Conservation (phyloP, 2,329 filamentous ascomycete species). For the Purpureocillium lavendulum region DNA sequence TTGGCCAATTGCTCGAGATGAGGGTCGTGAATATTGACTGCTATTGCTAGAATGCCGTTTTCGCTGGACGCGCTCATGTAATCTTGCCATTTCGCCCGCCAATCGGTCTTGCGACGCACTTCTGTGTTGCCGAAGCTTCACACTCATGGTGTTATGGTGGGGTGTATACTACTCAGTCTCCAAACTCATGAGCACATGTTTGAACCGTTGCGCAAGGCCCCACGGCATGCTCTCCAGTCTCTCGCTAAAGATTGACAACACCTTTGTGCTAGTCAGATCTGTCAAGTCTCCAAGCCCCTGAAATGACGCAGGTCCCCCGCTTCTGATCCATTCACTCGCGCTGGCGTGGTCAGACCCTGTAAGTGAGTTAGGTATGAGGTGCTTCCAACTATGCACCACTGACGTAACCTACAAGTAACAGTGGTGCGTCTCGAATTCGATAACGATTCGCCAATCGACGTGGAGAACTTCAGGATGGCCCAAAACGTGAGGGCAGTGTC, state of each 20-base stretch:
- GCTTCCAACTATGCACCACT: too few relatives aligned
- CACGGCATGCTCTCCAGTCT: conserved; percentile 1
- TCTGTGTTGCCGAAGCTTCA: too few relatives aligned
- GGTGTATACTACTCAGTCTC: not conserved
- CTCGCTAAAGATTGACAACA: conserved; percentile 2
- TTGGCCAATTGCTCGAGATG: too few relatives aligned
- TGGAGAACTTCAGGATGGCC: conserved; percentile 1
- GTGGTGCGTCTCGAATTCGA: not conserved
- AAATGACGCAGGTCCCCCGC: not conserved
- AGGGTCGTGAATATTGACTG: too few relatives aligned
- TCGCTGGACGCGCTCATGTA: too few relatives aligned
- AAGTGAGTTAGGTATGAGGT: too few relatives aligned
- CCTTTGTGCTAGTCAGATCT: conserved; percentile 3
- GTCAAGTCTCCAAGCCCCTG: conserved; percentile 2
- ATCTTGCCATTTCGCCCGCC: too few relatives aligned
- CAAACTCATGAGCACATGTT: conserved; percentile 1
- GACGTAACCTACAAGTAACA: too few relatives aligned
- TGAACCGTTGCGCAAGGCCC: conserved; percentile 1
- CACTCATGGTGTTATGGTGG: too few relatives aligned
- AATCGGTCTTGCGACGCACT: too few relatives aligned
- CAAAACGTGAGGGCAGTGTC: conserved; percentile 4
- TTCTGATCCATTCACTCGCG: not conserved
- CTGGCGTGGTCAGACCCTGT: too few relatives aligned
- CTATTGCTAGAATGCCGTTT: too few relatives aligned
- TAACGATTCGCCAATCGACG: not conserved